Conservation (phyloP, 2,329 filamentous ascomycete genomes). For the Diaporthe amygdali region DNA sequence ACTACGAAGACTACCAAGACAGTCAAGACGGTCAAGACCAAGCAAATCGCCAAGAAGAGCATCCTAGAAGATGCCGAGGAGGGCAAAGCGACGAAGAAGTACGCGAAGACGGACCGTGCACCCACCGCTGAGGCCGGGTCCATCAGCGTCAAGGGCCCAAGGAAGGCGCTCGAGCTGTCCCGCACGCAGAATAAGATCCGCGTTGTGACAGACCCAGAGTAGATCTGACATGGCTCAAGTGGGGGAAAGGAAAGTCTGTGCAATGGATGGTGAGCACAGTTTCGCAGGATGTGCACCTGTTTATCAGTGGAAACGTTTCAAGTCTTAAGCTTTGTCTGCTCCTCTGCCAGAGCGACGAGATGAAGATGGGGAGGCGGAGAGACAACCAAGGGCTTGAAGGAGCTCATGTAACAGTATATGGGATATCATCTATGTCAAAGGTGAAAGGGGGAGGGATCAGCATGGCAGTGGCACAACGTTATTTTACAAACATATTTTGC, state of each 20-base stretch:
- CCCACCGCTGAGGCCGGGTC: slow-evolving; percentile 6
- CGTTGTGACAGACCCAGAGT: slow-evolving; percentile 14
- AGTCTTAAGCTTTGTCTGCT: background rate
- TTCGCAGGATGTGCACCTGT: background rate
- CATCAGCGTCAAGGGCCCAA: slow-evolving; percentile 24
- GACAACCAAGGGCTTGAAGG: background rate
- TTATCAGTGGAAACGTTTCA: background rate
- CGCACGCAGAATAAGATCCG: slow-evolving; percentile 20
- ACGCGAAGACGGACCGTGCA: background rate
- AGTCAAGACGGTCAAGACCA: slow-evolving; percentile 18
- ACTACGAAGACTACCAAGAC: slow-evolving; percentile 7
- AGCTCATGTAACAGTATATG: slow-evolving; percentile 9
- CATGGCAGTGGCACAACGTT: slow-evolving; percentile 9
- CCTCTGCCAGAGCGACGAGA: background rate
- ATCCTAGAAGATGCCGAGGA: slow-evolving; percentile 16
- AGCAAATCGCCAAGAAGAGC: slow-evolving; percentile 22
- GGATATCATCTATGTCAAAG: background rate
- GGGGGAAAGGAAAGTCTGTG: background rate
- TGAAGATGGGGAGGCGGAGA: background rate
- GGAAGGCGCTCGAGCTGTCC: slow-evolving; percentile 19
- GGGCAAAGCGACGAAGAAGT: slow-evolving; percentile 2
- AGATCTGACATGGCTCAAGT: background rate
- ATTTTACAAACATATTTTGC: slow-evolving; percentile 5
- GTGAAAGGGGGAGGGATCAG: background rate
- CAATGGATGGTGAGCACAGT: no score